These are phyloP conservation scores for Pleurotus pulmonarius DNA, from an alignment of 768 basidiomycete genomes.

Conservation along the genomic window DNA sequence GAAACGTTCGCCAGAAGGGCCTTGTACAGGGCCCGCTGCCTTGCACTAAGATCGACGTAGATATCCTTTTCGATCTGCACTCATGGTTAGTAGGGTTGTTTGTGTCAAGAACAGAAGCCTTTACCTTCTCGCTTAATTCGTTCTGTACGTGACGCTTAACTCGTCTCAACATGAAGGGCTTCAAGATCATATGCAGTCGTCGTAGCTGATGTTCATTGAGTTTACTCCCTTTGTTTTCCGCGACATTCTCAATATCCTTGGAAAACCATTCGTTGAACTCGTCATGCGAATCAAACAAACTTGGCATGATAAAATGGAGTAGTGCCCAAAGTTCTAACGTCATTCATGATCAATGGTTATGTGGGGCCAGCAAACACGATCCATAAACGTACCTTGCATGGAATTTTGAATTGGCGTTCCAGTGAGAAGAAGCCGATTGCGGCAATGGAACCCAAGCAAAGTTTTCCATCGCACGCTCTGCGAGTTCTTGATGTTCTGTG, in stretches of 20 bases:
- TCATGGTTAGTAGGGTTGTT: background rate
- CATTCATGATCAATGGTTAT: too few relatives aligned
- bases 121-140: slow-evolving; percentile 95
- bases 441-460: slow-evolving; percentile 89
- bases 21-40: slow-evolving; percentile 87
- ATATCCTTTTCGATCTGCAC: slow-evolving; percentile 94
- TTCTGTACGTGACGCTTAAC: slow-evolving; percentile 99
- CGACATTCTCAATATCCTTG: slow-evolving; percentile 95
- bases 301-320: slow-evolving; percentile 99
- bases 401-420: slow-evolving; percentile 99
- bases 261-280: slow-evolving; percentile 99
- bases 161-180: slow-evolving; percentile 97
- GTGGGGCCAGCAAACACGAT: too few relatives aligned
- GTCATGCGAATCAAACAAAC: slow-evolving; percentile 96
- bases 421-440: slow-evolving; percentile 91
- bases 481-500: slow-evolving; percentile 99
- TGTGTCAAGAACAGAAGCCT: slow-evolving; percentile 5
- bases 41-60: slow-evolving; percentile 89
- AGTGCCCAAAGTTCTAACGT: slow-evolving; percentile 91
- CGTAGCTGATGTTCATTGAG: slow-evolving; percentile 94
- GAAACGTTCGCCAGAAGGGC: slow-evolving; percentile 91
- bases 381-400: slow-evolving; percentile 76
- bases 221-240: slow-evolving; percentile 85
- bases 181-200: slow-evolving; percentile 96
- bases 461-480: slow-evolving; percentile 97